Percentiles rank a stretch among this genome's conserved stretches.
These are phyloP conservation scores for Ogataea methylovora DNA, from an alignment of 805 yeast species.

Conservation along the genomic window DNA sequence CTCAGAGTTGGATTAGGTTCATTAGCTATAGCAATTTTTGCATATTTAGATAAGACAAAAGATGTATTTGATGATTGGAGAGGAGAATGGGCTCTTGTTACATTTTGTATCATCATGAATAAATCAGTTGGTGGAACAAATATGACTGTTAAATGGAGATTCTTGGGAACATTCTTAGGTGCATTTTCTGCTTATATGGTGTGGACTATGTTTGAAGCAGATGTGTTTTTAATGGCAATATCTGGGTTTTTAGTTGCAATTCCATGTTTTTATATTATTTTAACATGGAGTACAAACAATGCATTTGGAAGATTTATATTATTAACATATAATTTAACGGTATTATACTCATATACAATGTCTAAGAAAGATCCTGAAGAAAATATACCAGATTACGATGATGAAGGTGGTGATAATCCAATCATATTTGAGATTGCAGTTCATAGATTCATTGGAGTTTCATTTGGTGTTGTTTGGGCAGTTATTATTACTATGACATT, in stretches of 20 bases:
- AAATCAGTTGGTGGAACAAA: conserved; percentile 81
- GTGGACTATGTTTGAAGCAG: conserved; percentile 54
- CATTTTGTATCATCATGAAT: conserved; percentile 77
- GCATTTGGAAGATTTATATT: conserved; percentile 66
- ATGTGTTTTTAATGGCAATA: conserved; percentile 42
- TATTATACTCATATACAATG: conserved; percentile 66
- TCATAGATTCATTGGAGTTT: conserved; percentile 68
- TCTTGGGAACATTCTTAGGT: conserved; percentile 71
- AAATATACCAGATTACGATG: conserved; percentile 29
- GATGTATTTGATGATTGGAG: conserved; percentile 55
- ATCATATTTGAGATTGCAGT: conserved; percentile 67
- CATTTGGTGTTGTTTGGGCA: conserved; percentile 73
- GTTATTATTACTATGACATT: conserved; percentile 56
- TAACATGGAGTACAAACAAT: conserved; percentile 56
- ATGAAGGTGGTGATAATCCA: conserved; percentile 66
- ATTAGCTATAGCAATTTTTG: conserved; percentile 54
- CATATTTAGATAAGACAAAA: conserved; percentile 52
- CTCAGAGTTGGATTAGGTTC: conserved; percentile 77
- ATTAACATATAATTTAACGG: conserved; percentile 71
- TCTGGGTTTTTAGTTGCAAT: conserved; percentile 40
- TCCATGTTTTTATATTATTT: conserved; percentile 49
- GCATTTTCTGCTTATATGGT: conserved; percentile 51
- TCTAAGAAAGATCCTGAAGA: conserved; percentile 48
- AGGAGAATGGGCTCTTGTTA: conserved; percentile 81
- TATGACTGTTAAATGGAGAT: conserved; percentile 66